Evolutionary conservation across 1,139 yeast genomes (phyloP), one percentile per base, ranked within the genome.

Genomic region (Eremothecium coryli): DNA sequence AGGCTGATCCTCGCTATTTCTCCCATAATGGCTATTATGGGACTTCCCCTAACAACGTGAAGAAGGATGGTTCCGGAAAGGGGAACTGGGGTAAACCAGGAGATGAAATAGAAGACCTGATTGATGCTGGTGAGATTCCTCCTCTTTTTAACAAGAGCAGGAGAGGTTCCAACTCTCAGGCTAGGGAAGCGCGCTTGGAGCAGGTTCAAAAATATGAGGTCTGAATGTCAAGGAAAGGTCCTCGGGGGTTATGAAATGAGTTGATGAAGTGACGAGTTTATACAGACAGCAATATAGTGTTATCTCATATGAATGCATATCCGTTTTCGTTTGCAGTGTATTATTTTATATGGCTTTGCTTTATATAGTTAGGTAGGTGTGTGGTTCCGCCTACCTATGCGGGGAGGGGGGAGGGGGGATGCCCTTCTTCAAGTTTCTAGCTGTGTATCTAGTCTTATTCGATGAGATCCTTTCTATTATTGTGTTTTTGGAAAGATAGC

Each of bases 61-160:
- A 85, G 72, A 85, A 84, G 61, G 69, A 70, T 40, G 96, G 96
- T 38, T 84, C 82, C 31, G 96, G 96, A 36, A 76, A 75, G 50
- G 74, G 73, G 42, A 78, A 78, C 49, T 78, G 86, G 86, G 88
- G 88, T 22, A 60, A 64, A 41, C 69, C 75, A 4, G 85, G 84
- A 23, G 85, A 76, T 46, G 86, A 79, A 47, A 52, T 76, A 39
- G 62, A 66, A 35, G 81, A 68, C 38, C 47, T 68, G 42, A 60
- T 66, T 37, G 65, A 62, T 32, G 46, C 52, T 12, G 68, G 68
- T 18, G 69, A 64, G 38, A 54, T 65, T 28, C 61, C 62, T n/a
- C 60, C 64, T 9, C 53, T 64, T 11, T 57, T 61, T 45, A 61
- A 64, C 39, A 64, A 60, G 44, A 52, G 52, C 20, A 59, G 72